Conservation (phyloP, 2,329 filamentous ascomycete genomes). For the Nemania sp. region DNA sequence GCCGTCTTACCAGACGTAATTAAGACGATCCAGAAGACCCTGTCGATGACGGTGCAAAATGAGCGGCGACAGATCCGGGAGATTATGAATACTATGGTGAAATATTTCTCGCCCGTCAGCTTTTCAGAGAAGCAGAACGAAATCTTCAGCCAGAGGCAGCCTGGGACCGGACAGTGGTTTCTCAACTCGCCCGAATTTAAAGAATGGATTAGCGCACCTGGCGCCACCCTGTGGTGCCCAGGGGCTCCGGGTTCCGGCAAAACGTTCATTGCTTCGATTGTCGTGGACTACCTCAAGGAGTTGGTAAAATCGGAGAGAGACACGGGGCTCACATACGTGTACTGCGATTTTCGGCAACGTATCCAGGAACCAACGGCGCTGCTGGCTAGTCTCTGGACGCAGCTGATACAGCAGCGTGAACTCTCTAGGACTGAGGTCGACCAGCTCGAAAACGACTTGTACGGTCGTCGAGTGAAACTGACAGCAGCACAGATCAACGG, state of each 20-base stretch:
- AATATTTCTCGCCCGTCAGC: slow-evolving; percentile 21
- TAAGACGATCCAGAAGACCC: slow-evolving; percentile 20
- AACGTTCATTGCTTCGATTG: slow-evolving; percentile 25
- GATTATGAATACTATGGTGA: slow-evolving; percentile 21
- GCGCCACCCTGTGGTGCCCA: slow-evolving; percentile 26
- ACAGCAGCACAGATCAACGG: slow-evolving; percentile 22
- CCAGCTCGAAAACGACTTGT: slow-evolving; percentile 24
- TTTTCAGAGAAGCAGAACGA: slow-evolving; percentile 27
- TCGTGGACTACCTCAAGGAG: slow-evolving; percentile 19
- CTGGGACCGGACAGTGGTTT: slow-evolving; percentile 19
- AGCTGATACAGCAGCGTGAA: slow-evolving; percentile 19
- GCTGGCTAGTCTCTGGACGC: slow-evolving; percentile 21
- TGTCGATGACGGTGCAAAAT: slow-evolving; percentile 26
- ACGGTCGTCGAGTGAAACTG: slow-evolving; percentile 20
- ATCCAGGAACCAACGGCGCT: slow-evolving; percentile 20
- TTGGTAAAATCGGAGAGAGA: slow-evolving; percentile 18
- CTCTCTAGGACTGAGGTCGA: slow-evolving; percentile 15
- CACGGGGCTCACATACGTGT: slow-evolving; percentile 27
- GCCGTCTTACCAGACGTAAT: slow-evolving; percentile 13
- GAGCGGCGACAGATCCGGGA: slow-evolving; percentile 20
- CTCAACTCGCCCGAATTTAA: slow-evolving; percentile 20
- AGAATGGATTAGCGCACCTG: slow-evolving; percentile 13
- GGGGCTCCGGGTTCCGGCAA: slow-evolving; percentile 25
- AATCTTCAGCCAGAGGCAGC: slow-evolving; percentile 20
- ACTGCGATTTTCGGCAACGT: slow-evolving; percentile 28